A percentile compares a stretch with the other conserved stretches of the same genome.
These are phyloP conservation scores for Musa itinerans DNA, from an alignment of 176 grass and related monocot genomes.

Conservation along the genomic window DNA sequence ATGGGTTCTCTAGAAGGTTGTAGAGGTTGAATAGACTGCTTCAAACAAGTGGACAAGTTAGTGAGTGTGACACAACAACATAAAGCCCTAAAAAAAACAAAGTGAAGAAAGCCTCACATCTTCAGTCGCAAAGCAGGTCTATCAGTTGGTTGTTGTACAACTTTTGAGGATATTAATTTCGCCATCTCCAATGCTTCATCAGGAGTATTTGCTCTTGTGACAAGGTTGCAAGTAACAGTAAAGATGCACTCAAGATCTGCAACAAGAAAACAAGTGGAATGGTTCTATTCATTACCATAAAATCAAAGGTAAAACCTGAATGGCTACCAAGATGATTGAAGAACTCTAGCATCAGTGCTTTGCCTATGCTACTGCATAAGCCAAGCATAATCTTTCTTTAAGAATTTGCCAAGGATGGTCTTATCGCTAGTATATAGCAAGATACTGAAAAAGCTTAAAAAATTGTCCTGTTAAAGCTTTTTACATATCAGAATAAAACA, in stretches of 20 bases:
- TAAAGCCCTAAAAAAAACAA: neutral
- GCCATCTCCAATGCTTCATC: constrained; percentile 78
- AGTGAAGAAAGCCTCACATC: constrained; percentile 29
- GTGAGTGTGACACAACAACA: neutral
- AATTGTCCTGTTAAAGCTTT: no score
- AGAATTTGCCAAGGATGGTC: no score
- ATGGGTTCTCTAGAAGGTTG: constrained; percentile 58
- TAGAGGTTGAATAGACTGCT: constrained; percentile 70
- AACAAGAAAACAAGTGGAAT: neutral
- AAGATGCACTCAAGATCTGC: constrained; percentile 85
- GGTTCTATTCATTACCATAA: neutral
- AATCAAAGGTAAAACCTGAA: neutral
- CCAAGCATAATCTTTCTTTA: no score
- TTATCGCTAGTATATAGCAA: no score
- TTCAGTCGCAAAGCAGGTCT: constrained; percentile 68
- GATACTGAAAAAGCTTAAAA: no score
- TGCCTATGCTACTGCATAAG: no score
- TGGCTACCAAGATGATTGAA: no score
- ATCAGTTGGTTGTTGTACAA: constrained; percentile 50
- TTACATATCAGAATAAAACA: no score
- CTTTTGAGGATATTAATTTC: constrained; percentile 59
- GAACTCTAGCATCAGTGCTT: no score
- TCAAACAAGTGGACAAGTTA: constrained; percentile 9
- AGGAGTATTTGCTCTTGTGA: constrained; percentile 56
- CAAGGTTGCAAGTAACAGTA: constrained; percentile 73